These are phyloP conservation scores for Epichloe typhina DNA, from an alignment of 2,329 filamentous ascomycete species.

Conservation along the genomic window DNA sequence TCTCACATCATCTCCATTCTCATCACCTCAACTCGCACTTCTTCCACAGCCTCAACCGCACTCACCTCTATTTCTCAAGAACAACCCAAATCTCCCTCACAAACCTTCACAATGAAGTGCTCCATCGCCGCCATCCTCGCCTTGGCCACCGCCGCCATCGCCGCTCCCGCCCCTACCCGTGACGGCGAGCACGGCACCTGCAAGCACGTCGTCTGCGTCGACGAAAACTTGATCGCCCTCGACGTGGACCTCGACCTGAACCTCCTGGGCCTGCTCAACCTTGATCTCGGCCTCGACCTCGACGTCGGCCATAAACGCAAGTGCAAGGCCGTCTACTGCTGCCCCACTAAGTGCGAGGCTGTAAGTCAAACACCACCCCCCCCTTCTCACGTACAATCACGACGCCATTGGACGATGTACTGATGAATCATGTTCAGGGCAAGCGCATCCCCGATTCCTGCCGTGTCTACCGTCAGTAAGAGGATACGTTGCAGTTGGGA, in stretches of 20 bases:
- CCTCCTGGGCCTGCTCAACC: neutral
- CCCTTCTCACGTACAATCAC: neutral
- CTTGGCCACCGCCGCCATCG: slow-evolving; percentile 2
- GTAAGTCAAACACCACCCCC: neutral
- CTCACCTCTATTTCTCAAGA: neutral
- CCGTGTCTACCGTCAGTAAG: neutral
- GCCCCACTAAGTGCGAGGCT: neutral
- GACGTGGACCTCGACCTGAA: neutral
- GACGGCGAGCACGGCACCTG: neutral
- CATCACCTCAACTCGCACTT: slow-evolving; percentile 1
- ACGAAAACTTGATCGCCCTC: neutral
- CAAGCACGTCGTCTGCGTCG: neutral
- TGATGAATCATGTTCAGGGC: neutral
- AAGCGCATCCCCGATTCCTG: neutral
- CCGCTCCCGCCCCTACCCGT: neutral
- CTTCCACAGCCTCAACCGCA: neutral
- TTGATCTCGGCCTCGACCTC: neutral
- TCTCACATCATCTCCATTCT: neutral
- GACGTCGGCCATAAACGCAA: neutral
- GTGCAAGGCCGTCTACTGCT: slow-evolving; percentile 4
- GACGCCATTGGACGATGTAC: neutral
- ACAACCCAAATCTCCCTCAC: neutral
- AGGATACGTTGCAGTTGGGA: too few relatives aligned
- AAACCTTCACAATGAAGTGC: slow-evolving; percentile 4
- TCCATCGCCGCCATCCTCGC: slow-evolving; percentile 2